A percentile compares a stretch with the other conserved stretches of the same genome.
These are phyloP conservation scores for Nidularia sp. DNA, from an alignment of 768 basidiomycete species.

Conservation along the genomic window DNA sequence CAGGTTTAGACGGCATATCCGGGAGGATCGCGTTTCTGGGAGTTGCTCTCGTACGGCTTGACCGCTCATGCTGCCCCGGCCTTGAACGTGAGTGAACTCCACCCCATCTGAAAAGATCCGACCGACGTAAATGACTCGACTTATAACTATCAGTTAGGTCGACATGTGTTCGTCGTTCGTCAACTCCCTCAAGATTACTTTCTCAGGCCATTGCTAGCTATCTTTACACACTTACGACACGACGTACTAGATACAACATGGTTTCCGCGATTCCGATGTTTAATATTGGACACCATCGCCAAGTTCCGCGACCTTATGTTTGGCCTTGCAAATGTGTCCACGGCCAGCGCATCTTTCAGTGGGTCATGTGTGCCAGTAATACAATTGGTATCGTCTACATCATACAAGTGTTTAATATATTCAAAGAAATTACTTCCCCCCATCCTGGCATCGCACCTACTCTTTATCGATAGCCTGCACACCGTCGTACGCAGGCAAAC, in stretches of 20 bases:
- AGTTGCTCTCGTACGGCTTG: background rate
- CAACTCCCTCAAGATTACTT: background rate
- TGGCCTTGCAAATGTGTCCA: too few species aligned
- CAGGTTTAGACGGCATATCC: background rate
- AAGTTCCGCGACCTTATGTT: background rate
- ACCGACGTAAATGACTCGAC: background rate
- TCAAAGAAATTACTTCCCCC: background rate
- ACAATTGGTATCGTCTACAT: too few species aligned
- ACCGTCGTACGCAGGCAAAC: constrained; percentile 79
- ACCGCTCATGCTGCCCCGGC: constrained; percentile 2
- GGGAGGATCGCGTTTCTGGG: background rate
- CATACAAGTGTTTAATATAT: background rate
- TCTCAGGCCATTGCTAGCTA: background rate
- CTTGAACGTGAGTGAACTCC: constrained; percentile 3
- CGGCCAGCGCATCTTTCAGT: too few species aligned
- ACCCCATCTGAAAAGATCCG: background rate
- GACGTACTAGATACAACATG: background rate
- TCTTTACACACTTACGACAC: background rate
- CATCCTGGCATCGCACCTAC: background rate
- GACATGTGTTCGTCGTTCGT: background rate
- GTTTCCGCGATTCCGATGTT: background rate
- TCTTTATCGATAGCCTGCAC: constrained; percentile 74
- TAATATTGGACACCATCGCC: background rate
- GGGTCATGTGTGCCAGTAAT: too few species aligned
- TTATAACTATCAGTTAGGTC: constrained; percentile 2